Evolutionary conservation across 257 asterid genomes (phyloP), one percentile per base, ranked within the genome.

Genomic region (Solanum gracilifrons): DNA sequence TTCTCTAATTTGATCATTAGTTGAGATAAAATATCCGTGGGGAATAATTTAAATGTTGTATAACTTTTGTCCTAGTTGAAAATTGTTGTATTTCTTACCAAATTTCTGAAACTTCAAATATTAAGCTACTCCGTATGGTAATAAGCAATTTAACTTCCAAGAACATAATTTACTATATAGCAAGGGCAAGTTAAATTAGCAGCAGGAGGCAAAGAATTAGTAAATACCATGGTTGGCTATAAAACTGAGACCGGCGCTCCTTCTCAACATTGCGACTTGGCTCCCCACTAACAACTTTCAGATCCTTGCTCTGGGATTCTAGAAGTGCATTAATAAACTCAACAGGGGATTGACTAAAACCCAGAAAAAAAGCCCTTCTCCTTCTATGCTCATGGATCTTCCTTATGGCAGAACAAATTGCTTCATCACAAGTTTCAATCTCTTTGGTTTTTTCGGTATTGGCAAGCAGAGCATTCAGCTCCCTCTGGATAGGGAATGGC

Each of bases 281-380:
- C 90, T 97, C 99, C 84, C 96, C 98, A 29, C 96, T 88, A 82
- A 94, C 95, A 87, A 93, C 91, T 93, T 94, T 96, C 93, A 95
- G 91, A 89, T 97, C 99, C 92, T 92, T 97, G 89, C 90, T 93
- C 85, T 97, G 99, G 89, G 99, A 97, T 93, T 96, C 98, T 55
- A 97, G 86, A 32, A 97, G 91, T 9, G 95, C 93, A 93, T 97
- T 93, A 66, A 95, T 93, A 92, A 97, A 97, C 91, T 97, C 99
- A 2, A 96, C 92, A 10, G 99, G 99, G 18, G 99, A 97, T 90
- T 97, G 99, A 87, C 99, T 96, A 88, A 97, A 96, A 76, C 99
- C 99, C 86, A 97, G 99, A 91, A 97, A 96, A 90, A 97, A 97
- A 0, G 98, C 98, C 90, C 99, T 92, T 88, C 99, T 93, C 88